Evolutionary conservation across 192 early-diverging fungal genomes (phyloP).

Genomic region (Linnemannia zychae): DNA sequence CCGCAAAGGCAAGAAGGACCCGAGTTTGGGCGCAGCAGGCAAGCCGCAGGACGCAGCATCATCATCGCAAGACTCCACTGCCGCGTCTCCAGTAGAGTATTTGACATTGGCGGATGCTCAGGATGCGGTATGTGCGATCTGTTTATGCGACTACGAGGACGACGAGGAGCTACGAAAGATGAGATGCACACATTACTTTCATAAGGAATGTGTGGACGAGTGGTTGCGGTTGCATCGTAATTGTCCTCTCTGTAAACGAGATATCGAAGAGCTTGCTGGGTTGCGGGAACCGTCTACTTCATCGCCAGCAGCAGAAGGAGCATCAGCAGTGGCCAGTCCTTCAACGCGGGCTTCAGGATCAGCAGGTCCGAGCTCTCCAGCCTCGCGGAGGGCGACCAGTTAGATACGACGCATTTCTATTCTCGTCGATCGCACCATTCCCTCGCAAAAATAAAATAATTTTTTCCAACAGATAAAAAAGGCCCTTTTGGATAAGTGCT

Average conservation of each 20-base stretch:
- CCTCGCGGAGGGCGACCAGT: not conserved
- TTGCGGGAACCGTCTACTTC: slow-evolving; percentile 2
- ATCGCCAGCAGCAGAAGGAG: not conserved
- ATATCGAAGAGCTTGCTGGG: slow-evolving; percentile 58
- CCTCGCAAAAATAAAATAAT: not conserved
- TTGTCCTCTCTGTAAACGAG: slow-evolving; percentile 84
- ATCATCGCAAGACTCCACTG: not conserved
- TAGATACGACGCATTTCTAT: not conserved
- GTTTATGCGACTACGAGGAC: slow-evolving; percentile 81
- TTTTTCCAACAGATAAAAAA: not conserved
- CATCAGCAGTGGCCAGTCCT: no score
- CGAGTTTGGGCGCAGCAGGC: not conserved
- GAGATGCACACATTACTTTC: slow-evolving; percentile 86
- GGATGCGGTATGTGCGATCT: slow-evolving; percentile 85
- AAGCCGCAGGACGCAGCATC: not conserved
- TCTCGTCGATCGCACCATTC: not conserved
- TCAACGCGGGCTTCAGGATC: not conserved
- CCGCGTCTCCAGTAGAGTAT: slow-evolving; percentile 27
- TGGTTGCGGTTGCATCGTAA: slow-evolving; percentile 82
- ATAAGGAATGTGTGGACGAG: slow-evolving; percentile 85
- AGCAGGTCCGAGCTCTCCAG: not conserved
- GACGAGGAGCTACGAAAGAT: slow-evolving; percentile 80
- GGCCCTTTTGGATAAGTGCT: no score
- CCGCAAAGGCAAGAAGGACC: slow-evolving; percentile 20
- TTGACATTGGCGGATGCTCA: slow-evolving; percentile 69